phyloP scores from a whole-genome alignment of 768 basidiomycete genomes.

The Cytidiella melzeri region DNA sequence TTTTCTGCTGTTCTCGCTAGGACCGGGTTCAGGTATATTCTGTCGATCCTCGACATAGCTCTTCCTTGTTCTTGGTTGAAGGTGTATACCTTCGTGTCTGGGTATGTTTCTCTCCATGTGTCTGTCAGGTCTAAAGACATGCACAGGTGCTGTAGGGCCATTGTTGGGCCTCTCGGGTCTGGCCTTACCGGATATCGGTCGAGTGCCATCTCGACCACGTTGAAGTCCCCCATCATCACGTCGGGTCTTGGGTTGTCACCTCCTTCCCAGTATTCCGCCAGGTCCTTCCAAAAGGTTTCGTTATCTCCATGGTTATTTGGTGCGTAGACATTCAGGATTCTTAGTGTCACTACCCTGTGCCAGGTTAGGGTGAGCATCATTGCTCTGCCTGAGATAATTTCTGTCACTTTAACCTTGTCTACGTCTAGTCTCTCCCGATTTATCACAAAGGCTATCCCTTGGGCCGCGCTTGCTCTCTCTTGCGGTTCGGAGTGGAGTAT shows the following conservation, averaged over 20 bases:
- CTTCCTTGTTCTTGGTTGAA: neutral
- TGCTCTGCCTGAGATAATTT: slow-evolving; percentile 9
- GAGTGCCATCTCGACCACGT: slow-evolving; percentile 13
- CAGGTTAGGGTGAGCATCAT: slow-evolving; percentile 1
- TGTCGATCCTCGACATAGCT: neutral
- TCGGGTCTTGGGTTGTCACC: neutral
- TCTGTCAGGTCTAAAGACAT: neutral
- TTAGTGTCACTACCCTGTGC: slow-evolving; percentile 3
- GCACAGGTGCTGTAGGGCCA: slow-evolving; percentile 4
- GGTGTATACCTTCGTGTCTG: slow-evolving; percentile 1
- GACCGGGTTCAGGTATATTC: too few relatives aligned
- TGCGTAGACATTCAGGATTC: slow-evolving; percentile 11
- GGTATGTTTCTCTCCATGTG: too few relatives aligned
- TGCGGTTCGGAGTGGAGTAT: neutral
- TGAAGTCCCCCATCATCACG: too few relatives aligned
- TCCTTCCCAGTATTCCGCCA: slow-evolving; percentile 14
- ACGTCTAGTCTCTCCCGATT: neutral
- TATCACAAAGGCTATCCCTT: neutral
- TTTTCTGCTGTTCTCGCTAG: too few relatives aligned
- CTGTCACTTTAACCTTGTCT: neutral
- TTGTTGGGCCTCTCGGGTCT: neutral
- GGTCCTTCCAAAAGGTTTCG: too few relatives aligned
- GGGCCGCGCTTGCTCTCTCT: neutral
- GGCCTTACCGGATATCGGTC: slow-evolving; percentile 12
- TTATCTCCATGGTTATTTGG: slow-evolving; percentile 12